Conservation (phyloP, 768 basidiomycete species). For the Asterophora parasitica region DNA sequence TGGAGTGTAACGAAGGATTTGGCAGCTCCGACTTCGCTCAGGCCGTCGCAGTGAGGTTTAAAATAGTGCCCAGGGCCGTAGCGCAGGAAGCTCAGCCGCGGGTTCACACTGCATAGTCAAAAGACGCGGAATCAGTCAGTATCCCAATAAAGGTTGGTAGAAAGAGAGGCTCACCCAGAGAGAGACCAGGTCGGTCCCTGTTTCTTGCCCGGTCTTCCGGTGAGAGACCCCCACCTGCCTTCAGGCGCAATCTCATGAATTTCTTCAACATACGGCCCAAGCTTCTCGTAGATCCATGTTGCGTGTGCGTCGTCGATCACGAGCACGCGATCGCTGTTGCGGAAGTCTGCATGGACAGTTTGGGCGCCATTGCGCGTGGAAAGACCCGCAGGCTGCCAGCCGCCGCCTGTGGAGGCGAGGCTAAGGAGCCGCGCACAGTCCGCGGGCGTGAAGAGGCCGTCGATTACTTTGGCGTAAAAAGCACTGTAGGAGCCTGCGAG, state of each 20-base stretch:
- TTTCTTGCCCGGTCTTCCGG: constrained; percentile 21
- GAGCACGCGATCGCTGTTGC: constrained; percentile 36
- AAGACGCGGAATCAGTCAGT: not conserved
- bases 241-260: constrained; percentile 27
- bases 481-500: constrained; percentile 29
- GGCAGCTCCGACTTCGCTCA: constrained; percentile 25
- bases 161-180: constrained; percentile 23
- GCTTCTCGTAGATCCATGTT: constrained; percentile 28
- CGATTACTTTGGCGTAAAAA: constrained; percentile 38
- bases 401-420: constrained; percentile 29
- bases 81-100: constrained; percentile 37
- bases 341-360: constrained; percentile 31
- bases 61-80: constrained; percentile 41
- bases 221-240: constrained; percentile 29
- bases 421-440: constrained; percentile 37
- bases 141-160: no score
- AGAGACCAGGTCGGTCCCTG: constrained; percentile 30
- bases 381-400: constrained; percentile 36
- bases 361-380: constrained; percentile 24
- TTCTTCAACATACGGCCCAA: constrained; percentile 36
- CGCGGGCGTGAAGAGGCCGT: constrained; percentile 33
- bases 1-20: constrained; percentile 41
- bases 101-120: constrained; percentile 25
- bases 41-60: constrained; percentile 35
- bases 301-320: constrained; percentile 31